Conservation (phyloP, 1,284 basidiomycete species). For the Cutaneotrichosporon sp. region DNA sequence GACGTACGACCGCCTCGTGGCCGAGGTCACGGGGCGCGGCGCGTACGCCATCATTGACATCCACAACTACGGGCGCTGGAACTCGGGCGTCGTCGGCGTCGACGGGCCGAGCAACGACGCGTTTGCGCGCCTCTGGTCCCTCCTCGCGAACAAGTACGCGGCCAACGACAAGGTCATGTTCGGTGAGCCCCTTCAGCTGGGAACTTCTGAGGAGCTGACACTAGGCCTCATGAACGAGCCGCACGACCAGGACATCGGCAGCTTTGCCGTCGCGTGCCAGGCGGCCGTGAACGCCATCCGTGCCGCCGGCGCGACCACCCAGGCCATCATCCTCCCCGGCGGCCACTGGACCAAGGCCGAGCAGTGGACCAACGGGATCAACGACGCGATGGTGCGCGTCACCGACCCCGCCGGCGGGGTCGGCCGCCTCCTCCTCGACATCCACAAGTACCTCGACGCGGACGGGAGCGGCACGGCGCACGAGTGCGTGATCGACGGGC, state of each 20-base stretch:
- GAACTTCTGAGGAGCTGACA: neutral
- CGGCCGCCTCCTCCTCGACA: conserved; percentile 60
- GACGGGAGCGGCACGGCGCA: conserved; percentile 63
- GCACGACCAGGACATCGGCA: conserved; percentile 44
- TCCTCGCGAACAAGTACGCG: conserved; percentile 61
- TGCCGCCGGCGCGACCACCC: conserved; percentile 45
- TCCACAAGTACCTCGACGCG: conserved; percentile 65
- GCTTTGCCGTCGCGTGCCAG: conserved; percentile 41
- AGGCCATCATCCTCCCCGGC: conserved; percentile 48
- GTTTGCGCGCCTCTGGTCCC: conserved; percentile 62
- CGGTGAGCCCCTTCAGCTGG: conserved; percentile 14
- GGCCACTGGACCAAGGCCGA: conserved; percentile 42
- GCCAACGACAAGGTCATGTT: conserved; percentile 60
- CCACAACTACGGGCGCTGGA: conserved; percentile 53
- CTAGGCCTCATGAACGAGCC: conserved; percentile 50
- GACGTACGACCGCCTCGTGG: conserved; percentile 56
- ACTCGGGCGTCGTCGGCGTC: conserved; percentile 57
- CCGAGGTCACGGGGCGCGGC: conserved; percentile 57
- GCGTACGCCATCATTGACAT: conserved; percentile 61
- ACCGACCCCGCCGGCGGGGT: conserved; percentile 61
- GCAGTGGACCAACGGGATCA: conserved; percentile 50
- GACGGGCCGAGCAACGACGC: conserved; percentile 61
- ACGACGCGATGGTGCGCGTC: conserved; percentile 55
- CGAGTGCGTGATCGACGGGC: conserved; percentile 58
- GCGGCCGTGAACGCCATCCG: conserved; percentile 51